Evolutionary conservation across 495 filamentous ascomycete genomes (phyloP).

Genomic region (Darksidea phi): DNA sequence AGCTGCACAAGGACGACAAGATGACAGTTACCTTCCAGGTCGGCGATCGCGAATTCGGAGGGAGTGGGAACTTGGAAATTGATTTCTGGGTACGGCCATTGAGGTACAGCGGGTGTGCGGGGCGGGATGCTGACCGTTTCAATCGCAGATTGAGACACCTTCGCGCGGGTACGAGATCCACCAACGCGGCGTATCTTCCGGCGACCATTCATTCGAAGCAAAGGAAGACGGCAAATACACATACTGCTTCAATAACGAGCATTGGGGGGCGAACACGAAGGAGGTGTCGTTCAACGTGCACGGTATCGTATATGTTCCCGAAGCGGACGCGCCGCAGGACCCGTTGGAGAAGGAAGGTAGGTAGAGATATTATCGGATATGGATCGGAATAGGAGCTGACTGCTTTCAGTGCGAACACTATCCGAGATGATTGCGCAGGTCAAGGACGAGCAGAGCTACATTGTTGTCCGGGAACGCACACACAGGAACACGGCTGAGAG

Average conservation of each 20-base stretch:
- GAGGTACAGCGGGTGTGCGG: neutral
- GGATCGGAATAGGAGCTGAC: slow-evolving; percentile 14
- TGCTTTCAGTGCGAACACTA: slow-evolving; percentile 69
- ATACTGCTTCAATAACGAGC: slow-evolving; percentile 99
- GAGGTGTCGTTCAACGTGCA: slow-evolving; percentile 99
- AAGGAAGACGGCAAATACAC: slow-evolving; percentile 79
- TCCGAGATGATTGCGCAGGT: slow-evolving; percentile 85
- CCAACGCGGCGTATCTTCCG: slow-evolving; percentile 76
- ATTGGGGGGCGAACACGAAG: slow-evolving; percentile 87
- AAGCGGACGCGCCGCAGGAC: slow-evolving; percentile 78
- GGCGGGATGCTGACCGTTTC: slow-evolving; percentile 11
- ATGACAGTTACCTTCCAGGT: slow-evolving; percentile 99
- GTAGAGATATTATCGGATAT: slow-evolving; percentile 23
- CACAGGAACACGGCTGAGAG: slow-evolving; percentile 98
- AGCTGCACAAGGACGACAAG: slow-evolving; percentile 85
- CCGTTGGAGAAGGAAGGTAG: slow-evolving; percentile 87
- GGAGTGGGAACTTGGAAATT: slow-evolving; percentile 89
- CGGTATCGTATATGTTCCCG: slow-evolving; percentile 95
- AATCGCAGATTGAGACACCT: slow-evolving; percentile 78
- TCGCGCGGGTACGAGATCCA: slow-evolving; percentile 67
- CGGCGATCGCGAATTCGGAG: slow-evolving; percentile 92
- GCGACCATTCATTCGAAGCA: slow-evolving; percentile 90
- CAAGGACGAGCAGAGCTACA: slow-evolving; percentile 97
- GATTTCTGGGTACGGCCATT: slow-evolving; percentile 85
- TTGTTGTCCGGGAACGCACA: slow-evolving; percentile 88